These are phyloP conservation scores for Taphrina communis DNA, from an alignment of 1,139 yeast species.

Conservation along the genomic window DNA sequence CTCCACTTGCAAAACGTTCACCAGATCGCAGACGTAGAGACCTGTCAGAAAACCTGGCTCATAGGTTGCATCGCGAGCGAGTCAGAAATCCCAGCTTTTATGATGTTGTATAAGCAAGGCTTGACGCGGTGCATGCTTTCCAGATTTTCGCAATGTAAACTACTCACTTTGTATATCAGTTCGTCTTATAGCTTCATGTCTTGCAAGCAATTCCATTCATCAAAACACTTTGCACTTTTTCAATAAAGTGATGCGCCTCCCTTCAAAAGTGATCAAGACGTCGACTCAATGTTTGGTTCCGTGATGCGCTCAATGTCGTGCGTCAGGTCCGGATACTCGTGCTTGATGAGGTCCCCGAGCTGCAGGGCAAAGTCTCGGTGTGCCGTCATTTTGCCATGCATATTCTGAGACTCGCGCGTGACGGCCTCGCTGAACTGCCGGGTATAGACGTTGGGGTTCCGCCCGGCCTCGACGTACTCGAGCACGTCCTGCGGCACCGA, in stretches of 20 bases:
- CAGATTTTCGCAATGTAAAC: background rate
- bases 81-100: constrained; percentile 26
- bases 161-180: background rate
- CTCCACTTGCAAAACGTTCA: constrained; percentile 25
- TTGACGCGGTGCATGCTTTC: background rate
- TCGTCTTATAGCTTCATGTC: background rate
- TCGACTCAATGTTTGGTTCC: background rate
- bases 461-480: constrained; percentile 73
- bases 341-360: constrained; percentile 2
- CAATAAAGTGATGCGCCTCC: background rate
- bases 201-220: background rate
- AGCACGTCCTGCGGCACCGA: constrained; percentile 28
- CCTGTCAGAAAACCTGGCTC: constrained; percentile 26
- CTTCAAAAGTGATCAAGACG: background rate
- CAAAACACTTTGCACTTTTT: background rate
- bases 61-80: constrained; percentile 26
- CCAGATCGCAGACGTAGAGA: constrained; percentile 26
- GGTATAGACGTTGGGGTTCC: constrained; percentile 96
- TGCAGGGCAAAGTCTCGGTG: constrained; percentile 52
- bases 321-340: constrained; percentile 11
- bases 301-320: constrained; percentile 5
- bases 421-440: constrained; percentile 94
- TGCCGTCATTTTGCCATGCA: constrained; percentile 72
- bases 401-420: constrained; percentile 81
- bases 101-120: constrained; percentile 18